phyloP scores from a whole-genome alignment of 2,329 filamentous ascomycete genomes.

The Lecanosticta acicola region DNA sequence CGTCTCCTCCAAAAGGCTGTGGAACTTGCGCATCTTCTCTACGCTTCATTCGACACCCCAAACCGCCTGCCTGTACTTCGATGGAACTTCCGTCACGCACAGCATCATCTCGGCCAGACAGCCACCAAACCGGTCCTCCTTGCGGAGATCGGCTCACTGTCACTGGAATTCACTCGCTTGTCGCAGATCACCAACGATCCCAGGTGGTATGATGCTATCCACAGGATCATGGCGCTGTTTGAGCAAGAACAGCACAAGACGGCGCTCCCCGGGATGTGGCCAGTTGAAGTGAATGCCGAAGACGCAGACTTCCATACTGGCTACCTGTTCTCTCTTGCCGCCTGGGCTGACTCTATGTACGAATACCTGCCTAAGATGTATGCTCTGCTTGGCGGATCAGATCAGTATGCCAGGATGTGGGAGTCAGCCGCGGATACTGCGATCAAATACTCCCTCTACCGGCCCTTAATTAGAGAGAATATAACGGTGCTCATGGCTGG shows the following conservation, averaged over 20 bases:
- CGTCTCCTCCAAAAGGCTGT: slow-evolving; percentile 57
- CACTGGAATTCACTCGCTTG: slow-evolving; percentile 59
- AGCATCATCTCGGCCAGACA: slow-evolving; percentile 23
- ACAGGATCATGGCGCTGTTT: slow-evolving; percentile 53
- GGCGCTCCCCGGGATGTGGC: slow-evolving; percentile 58
- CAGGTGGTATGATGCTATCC: slow-evolving; percentile 57
- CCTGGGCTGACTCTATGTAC: slow-evolving; percentile 33
- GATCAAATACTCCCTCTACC: slow-evolving; percentile 41
- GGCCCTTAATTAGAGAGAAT: slow-evolving; percentile 41
- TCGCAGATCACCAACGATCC: slow-evolving; percentile 57
- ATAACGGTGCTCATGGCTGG: slow-evolving; percentile 47
- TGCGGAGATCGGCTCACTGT: slow-evolving; percentile 54
- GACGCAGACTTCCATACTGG: slow-evolving; percentile 31
- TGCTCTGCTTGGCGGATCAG: slow-evolving; percentile 24
- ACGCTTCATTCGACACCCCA: slow-evolving; percentile 62
- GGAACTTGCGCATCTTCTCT: slow-evolving; percentile 59
- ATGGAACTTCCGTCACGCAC: slow-evolving; percentile 49
- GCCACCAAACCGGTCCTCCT: slow-evolving; percentile 36
- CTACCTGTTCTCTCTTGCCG: slow-evolving; percentile 28
- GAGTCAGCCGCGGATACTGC: slow-evolving; percentile 44
- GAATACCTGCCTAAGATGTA: slow-evolving; percentile 32
- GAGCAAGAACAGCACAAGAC: slow-evolving; percentile 51
- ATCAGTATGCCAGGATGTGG: slow-evolving; percentile 42
- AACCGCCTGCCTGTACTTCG: slow-evolving; percentile 60
- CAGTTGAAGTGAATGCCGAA: slow-evolving; percentile 47